Evolutionary conservation across 2,329 filamentous ascomycete species (phyloP).

Genomic region (Scedosporium minutisporum): DNA sequence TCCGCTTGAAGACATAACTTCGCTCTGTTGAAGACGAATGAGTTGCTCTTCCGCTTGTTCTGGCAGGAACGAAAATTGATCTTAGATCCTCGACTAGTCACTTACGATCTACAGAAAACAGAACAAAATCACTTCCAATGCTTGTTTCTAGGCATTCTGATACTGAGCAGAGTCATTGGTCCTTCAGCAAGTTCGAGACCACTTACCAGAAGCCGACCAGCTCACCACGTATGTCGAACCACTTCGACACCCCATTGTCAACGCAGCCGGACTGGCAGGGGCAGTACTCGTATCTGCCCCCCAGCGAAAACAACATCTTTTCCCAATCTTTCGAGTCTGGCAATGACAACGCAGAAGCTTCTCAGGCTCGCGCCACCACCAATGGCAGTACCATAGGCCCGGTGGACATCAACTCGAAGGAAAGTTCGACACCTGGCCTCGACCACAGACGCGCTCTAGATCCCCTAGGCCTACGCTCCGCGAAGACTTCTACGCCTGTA

Average conservation of each 20-base stretch:
- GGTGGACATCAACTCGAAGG: slow-evolving; percentile 54
- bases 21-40: background rate
- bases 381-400: slow-evolving; percentile 26
- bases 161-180: slow-evolving; percentile 46
- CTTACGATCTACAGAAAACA: background rate
- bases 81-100: background rate
- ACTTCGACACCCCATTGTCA: slow-evolving; percentile 40
- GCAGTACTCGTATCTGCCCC: slow-evolving; percentile 41
- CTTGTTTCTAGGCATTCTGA: slow-evolving; percentile 46
- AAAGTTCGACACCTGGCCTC: background rate
- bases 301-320: slow-evolving; percentile 34
- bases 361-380: slow-evolving; percentile 25
- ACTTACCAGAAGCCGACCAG: slow-evolving; percentile 33
- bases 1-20: too few relatives aligned
- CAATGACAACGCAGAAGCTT: slow-evolving; percentile 22
- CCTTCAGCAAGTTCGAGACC: slow-evolving; percentile 41
- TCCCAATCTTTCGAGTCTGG: slow-evolving; percentile 34
- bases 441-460: slow-evolving; percentile 21
- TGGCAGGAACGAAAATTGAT: background rate
- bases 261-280: slow-evolving; percentile 49
- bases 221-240: slow-evolving; percentile 47
- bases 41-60: background rate
- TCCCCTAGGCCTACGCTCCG: slow-evolving; percentile 30
- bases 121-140: slow-evolving; percentile 31
- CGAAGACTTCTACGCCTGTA: slow-evolving; percentile 28